Conservation (phyloP, 2,329 filamentous ascomycete species). For the Penicillium sp. region DNA sequence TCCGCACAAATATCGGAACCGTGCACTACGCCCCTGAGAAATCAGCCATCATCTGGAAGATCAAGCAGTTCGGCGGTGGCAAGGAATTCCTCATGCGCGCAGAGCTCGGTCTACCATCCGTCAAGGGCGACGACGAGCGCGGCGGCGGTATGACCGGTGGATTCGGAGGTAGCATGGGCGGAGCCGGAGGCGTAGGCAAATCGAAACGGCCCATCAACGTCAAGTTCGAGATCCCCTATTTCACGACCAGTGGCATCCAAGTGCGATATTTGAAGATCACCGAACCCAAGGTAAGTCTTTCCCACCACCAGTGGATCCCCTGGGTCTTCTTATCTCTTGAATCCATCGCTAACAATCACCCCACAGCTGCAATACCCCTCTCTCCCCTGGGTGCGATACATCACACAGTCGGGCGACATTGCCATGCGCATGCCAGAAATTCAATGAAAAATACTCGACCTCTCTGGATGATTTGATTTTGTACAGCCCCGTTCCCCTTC, state of each 20-base stretch:
- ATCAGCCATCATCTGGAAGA: slow-evolving; percentile 98
- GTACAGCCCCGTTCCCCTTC: slow-evolving; percentile 20
- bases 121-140: slow-evolving; percentile 91
- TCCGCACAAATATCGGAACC: slow-evolving; percentile 94
- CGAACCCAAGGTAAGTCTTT: slow-evolving; percentile 84
- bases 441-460: slow-evolving; percentile 53
- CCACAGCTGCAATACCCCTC: slow-evolving; percentile 96
- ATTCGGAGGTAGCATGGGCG: slow-evolving; percentile 95
- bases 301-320: not conserved
- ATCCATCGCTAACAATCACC: slow-evolving; percentile 3
- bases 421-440: slow-evolving; percentile 92
- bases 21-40: slow-evolving; percentile 98
- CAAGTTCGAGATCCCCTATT: slow-evolving; percentile 99
- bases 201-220: slow-evolving; percentile 96
- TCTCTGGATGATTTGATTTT: slow-evolving; percentile 19
- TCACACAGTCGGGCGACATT: slow-evolving; percentile 96
- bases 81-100: slow-evolving; percentile 99
- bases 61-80: slow-evolving; percentile 97
- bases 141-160: slow-evolving; percentile 97
- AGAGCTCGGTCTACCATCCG: slow-evolving; percentile 88
- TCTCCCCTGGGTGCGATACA: slow-evolving; percentile 96
- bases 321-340: not conserved
- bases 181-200: slow-evolving; percentile 73
- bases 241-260: slow-evolving; percentile 98
- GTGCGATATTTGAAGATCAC: slow-evolving; percentile 99